These are phyloP conservation scores for Lentinus brumalis DNA, from an alignment of 768 basidiomycete genomes.

Conservation along the genomic window DNA sequence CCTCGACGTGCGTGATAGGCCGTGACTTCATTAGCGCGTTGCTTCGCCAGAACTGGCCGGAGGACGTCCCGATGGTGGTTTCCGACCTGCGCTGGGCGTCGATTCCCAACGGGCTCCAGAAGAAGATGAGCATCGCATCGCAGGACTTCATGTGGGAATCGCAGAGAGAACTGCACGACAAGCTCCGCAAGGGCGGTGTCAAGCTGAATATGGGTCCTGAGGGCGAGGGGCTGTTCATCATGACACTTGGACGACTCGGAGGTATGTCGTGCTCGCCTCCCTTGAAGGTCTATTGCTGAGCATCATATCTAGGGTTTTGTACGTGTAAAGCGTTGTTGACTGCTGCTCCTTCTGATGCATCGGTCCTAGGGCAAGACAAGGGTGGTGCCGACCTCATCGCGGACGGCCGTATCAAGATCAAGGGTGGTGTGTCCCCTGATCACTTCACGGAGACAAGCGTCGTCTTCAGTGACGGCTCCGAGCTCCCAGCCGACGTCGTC, in stretches of 20 bases:
- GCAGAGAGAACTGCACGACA: constrained; percentile 38
- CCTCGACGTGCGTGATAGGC: constrained; percentile 36
- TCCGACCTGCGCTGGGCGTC: constrained; percentile 26
- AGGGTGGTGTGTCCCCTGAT: constrained; percentile 19
- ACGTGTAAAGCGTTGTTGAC: not conserved
- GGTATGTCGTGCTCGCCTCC: constrained; percentile 31
- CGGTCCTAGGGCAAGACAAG: constrained; percentile 21
- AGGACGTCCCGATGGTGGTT: constrained; percentile 26
- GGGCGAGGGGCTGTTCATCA: constrained; percentile 32
- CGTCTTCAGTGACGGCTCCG: constrained; percentile 30
- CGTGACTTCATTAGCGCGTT: constrained; percentile 7
- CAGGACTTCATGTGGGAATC: constrained; percentile 28
- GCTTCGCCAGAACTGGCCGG: constrained; percentile 7
- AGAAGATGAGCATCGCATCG: constrained; percentile 19
- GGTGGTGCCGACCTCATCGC: constrained; percentile 25
- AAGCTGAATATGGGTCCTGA: constrained; percentile 38
- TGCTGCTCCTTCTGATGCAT: not conserved
- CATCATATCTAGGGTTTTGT: constrained; percentile 1
- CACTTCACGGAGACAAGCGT: constrained; percentile 25
- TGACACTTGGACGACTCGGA: constrained; percentile 35
- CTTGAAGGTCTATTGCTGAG: not conserved
- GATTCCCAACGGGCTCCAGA: constrained; percentile 30
- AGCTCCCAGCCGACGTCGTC: constrained; percentile 32
- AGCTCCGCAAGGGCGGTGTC: constrained; percentile 39
- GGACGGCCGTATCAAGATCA: constrained; percentile 23